Conservation (phyloP, 2,329 filamentous ascomycete genomes). For the Verticillium alfalfae region DNA sequence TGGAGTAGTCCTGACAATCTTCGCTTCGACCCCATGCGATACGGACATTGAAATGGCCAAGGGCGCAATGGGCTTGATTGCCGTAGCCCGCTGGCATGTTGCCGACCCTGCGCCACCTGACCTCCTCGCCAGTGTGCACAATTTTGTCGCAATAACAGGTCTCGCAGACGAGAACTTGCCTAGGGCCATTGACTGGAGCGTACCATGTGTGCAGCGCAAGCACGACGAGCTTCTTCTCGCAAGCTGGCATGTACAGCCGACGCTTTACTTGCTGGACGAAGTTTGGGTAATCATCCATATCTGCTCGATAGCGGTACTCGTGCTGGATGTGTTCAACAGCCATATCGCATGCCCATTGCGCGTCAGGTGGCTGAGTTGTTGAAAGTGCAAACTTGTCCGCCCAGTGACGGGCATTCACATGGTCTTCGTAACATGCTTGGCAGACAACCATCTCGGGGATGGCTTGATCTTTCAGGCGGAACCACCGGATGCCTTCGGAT, state of each 20-base stretch:
- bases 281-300: constrained; percentile 17
- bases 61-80: constrained; percentile 16
- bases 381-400: constrained; percentile 21
- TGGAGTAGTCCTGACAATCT: constrained; percentile 18
- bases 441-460: constrained; percentile 27
- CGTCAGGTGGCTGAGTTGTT: constrained; percentile 15
- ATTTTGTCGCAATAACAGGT: constrained; percentile 32
- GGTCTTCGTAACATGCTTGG: constrained; percentile 30
- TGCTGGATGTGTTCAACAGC: constrained; percentile 21
- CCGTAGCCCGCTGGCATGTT: constrained; percentile 8
- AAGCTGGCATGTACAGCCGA: constrained; percentile 18
- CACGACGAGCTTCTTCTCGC: constrained; percentile 16
- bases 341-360: constrained; percentile 29
- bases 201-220: constrained; percentile 25
- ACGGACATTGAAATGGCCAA: constrained; percentile 22
- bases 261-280: constrained; percentile 24
- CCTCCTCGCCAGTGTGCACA: constrained; percentile 20
- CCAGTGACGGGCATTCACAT: constrained; percentile 19
- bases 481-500: constrained; percentile 24
- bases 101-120: constrained; percentile 14
- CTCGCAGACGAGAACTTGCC: constrained; percentile 23
- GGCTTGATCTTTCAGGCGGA: constrained; percentile 17
- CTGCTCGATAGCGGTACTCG: constrained; percentile 17
- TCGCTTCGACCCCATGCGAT: constrained; percentile 22
- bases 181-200: constrained; percentile 15